phyloP scores from a whole-genome alignment of 805 yeast species.

The Phaffomyces thermotolerans region DNA sequence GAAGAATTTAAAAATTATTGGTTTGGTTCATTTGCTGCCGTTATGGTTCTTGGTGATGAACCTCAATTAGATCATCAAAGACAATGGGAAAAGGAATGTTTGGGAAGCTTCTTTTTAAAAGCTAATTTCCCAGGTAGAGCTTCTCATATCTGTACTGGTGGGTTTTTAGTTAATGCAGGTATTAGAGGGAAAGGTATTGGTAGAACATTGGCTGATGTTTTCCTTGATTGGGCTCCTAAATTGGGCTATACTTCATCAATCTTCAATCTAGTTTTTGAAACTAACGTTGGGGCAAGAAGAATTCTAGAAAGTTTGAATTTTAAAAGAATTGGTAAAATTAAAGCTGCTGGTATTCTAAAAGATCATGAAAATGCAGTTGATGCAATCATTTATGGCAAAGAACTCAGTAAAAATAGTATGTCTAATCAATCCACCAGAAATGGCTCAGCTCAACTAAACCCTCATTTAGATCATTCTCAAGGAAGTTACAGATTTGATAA shows the following conservation, averaged over 20 bases:
- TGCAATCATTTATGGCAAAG: slow-evolving; percentile 78
- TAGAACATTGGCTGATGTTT: slow-evolving; percentile 73
- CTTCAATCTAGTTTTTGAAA: slow-evolving; percentile 82
- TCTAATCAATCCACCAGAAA: background rate
- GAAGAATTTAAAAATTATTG: slow-evolving; percentile 79
- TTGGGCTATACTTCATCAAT: slow-evolving; percentile 81
- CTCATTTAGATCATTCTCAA: slow-evolving; percentile 27
- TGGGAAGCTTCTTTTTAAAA: slow-evolving; percentile 79
- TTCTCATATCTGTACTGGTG: slow-evolving; percentile 87
- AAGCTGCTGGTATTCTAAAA: slow-evolving; percentile 82
- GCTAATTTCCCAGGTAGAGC: slow-evolving; percentile 92
- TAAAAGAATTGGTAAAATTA: slow-evolving; percentile 69
- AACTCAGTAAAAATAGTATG: slow-evolving; percentile 50
- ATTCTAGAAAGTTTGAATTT: slow-evolving; percentile 74
- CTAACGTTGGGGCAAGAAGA: slow-evolving; percentile 74
- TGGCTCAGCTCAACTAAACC: slow-evolving; percentile 2
- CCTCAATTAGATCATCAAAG: slow-evolving; percentile 41
- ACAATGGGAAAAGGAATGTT: slow-evolving; percentile 89
- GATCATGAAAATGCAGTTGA: slow-evolving; percentile 84
- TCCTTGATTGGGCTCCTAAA: slow-evolving; percentile 83
- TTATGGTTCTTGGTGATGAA: slow-evolving; percentile 72
- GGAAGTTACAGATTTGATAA: slow-evolving; percentile 59
- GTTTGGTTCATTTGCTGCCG: slow-evolving; percentile 83
- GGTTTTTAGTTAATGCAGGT: slow-evolving; percentile 86
- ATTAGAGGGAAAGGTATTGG: slow-evolving; percentile 92